phyloP scores from a whole-genome alignment of 2,329 filamentous ascomycete genomes.

The Xylaria digitata region DNA sequence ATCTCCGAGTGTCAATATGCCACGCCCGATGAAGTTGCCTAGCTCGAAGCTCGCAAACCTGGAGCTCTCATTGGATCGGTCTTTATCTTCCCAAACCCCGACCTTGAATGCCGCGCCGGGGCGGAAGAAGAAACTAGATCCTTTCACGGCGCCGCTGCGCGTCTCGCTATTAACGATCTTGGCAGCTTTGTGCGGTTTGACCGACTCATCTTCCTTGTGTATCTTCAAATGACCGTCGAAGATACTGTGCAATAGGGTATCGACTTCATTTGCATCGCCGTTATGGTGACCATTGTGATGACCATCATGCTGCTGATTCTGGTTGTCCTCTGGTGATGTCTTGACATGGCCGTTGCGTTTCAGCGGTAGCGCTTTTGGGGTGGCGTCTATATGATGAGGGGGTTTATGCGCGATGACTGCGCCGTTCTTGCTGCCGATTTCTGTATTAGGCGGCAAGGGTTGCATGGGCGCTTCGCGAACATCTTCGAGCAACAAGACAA shows the following conservation, averaged over 20 bases:
- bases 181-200: constrained; percentile 21
- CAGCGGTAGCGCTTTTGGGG: neutral
- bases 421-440: constrained; percentile 45
- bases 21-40: constrained; percentile 39
- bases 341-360: neutral
- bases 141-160: constrained; percentile 36
- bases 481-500: constrained; percentile 50
- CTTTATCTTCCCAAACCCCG: constrained; percentile 48
- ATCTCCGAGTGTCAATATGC: constrained; percentile 44
- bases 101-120: constrained; percentile 46
- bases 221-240: neutral
- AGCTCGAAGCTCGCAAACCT: constrained; percentile 36
- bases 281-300: neutral
- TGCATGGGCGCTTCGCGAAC: constrained; percentile 54
- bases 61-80: constrained; percentile 35
- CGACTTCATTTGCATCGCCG: neutral
- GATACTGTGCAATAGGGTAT: neutral
- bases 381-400: neutral
- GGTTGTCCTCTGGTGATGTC: neutral
- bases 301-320: neutral
- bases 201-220: constrained; percentile 31
- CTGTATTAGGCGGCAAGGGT: constrained; percentile 49
- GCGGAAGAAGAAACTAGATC: constrained; percentile 51
- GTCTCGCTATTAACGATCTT: constrained; percentile 39
- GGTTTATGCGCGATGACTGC: constrained; percentile 39